These are phyloP conservation scores for Cornus controversa DNA, from an alignment of 148 eudicot genomes.

Conservation along the genomic window DNA sequence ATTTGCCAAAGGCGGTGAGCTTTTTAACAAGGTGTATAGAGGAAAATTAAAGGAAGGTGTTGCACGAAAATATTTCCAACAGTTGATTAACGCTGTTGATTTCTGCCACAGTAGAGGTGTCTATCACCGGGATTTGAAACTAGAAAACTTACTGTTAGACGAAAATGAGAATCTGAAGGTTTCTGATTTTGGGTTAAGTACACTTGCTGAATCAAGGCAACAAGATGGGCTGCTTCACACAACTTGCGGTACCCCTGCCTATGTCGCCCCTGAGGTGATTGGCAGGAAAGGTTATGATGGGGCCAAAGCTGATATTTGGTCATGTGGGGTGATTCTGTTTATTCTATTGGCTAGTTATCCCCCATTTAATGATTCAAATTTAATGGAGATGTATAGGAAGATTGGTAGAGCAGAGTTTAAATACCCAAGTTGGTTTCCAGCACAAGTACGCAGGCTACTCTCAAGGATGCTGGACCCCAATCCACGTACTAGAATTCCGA, in stretches of 20 bases:
- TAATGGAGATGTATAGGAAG: slow-evolving; percentile 85
- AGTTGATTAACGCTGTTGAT: slow-evolving; percentile 65
- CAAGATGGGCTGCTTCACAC: slow-evolving; percentile 83
- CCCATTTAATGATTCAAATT: slow-evolving; percentile 75
- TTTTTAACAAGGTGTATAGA: slow-evolving; percentile 67
- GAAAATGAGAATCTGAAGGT: slow-evolving; percentile 66
- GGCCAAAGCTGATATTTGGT: slow-evolving; percentile 78
- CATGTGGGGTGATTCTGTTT: slow-evolving; percentile 81
- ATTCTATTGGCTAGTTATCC: slow-evolving; percentile 80
- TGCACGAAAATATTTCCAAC: slow-evolving; percentile 65
- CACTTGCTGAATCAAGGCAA: slow-evolving; percentile 58
- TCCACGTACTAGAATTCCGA: slow-evolving; percentile 60
- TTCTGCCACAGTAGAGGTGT: slow-evolving; percentile 86
- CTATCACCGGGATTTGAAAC: slow-evolving; percentile 81
- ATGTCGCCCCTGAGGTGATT: slow-evolving; percentile 83
- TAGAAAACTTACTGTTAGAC: slow-evolving; percentile 74
- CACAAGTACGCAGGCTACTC: slow-evolving; percentile 47
- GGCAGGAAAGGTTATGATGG: slow-evolving; percentile 79
- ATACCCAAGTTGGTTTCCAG: slow-evolving; percentile 57
- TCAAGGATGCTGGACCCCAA: slow-evolving; percentile 62
- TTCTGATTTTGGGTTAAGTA: slow-evolving; percentile 82
- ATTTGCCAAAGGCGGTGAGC: slow-evolving; percentile 79
- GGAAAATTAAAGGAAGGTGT: slow-evolving; percentile 58
- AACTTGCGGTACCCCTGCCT: slow-evolving; percentile 86
- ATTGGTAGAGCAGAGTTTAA: slow-evolving; percentile 64